These are phyloP conservation scores for Atkinsonella texensis DNA, from an alignment of 2,329 filamentous ascomycete species.

Conservation along the genomic window DNA sequence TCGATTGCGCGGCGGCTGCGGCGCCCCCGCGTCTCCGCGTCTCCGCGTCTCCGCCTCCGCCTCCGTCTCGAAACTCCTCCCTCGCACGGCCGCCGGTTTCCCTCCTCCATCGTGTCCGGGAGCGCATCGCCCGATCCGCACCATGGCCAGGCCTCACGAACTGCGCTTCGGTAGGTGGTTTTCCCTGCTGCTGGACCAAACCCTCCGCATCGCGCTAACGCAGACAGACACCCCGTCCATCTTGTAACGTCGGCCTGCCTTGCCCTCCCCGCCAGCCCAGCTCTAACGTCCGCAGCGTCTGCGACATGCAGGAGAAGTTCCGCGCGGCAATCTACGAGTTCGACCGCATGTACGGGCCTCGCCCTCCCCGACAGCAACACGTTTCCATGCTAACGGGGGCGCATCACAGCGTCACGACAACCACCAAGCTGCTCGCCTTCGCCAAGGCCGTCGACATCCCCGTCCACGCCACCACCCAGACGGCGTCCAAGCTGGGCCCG, in stretches of 20 bases:
- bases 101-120: no score
- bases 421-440: constrained; percentile 56
- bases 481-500: constrained; percentile 61
- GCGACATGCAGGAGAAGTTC: constrained; percentile 93
- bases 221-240: constrained; percentile 34
- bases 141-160: constrained; percentile 6
- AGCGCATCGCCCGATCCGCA: no score
- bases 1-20: no score
- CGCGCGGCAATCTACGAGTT: constrained; percentile 73
- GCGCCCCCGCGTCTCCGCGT: no score
- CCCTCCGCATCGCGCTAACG: no score
- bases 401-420: constrained; percentile 52
- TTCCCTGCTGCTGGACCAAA: no score
- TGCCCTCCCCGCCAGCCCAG: no score
- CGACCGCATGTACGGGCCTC: constrained; percentile 53
- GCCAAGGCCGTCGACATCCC: constrained; percentile 59
- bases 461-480: constrained; percentile 79
- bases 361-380: background rate
- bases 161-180: constrained; percentile 25
- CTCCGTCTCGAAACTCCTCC: no score
- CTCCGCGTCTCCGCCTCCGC: no score
- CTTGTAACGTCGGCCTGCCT: no score
- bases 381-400: background rate
- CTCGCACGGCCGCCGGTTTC: no score
- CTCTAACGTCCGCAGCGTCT: constrained; percentile 52